Conservation (phyloP, 2,329 filamentous ascomycete genomes). For the Hypoxylon sp. region DNA sequence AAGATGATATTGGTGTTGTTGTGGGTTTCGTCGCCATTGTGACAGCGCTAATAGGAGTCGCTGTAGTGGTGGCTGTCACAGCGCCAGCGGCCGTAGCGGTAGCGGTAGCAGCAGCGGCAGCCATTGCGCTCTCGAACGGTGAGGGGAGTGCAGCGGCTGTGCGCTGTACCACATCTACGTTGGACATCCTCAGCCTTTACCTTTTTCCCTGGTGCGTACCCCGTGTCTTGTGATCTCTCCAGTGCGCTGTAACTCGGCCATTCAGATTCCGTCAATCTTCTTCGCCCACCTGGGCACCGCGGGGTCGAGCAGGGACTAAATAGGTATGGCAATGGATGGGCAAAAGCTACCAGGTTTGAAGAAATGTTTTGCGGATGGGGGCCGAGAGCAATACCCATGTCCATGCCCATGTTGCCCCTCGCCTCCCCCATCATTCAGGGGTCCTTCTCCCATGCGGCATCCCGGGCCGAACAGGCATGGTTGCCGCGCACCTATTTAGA, state of each 20-base stretch:
- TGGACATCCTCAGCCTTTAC: slow-evolving; percentile 52
- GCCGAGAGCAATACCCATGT: slow-evolving; percentile 16
- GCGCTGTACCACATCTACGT: slow-evolving; percentile 55
- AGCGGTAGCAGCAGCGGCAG: slow-evolving; percentile 46
- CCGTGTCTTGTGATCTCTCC: slow-evolving; percentile 53
- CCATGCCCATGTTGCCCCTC: slow-evolving; percentile 24
- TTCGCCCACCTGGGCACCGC: slow-evolving; percentile 49
- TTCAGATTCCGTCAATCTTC: slow-evolving; percentile 54
- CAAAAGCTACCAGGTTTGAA: slow-evolving; percentile 20
- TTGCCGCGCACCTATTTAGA: slow-evolving; percentile 49
- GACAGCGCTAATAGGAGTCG: slow-evolving; percentile 29
- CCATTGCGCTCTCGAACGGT: slow-evolving; percentile 51
- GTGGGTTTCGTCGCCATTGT: slow-evolving; percentile 42
- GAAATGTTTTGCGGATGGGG: slow-evolving; percentile 19
- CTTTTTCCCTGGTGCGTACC: slow-evolving; percentile 48
- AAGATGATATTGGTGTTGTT: slow-evolving; percentile 32
- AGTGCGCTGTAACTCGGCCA: slow-evolving; percentile 53
- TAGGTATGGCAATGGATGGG: slow-evolving; percentile 23
- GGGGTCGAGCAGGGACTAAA: slow-evolving; percentile 53
- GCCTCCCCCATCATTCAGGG: slow-evolving; percentile 32
- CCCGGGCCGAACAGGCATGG: slow-evolving; percentile 53
- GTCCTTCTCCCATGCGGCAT: slow-evolving; percentile 51
- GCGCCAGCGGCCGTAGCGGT: slow-evolving; percentile 25
- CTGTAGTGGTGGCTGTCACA: slow-evolving; percentile 33
- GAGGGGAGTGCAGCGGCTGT: slow-evolving; percentile 53